Evolutionary conservation across 1,284 basidiomycete species (phyloP), one percentile per base, ranked within the genome.

Genomic region (Prillingera fragicola): DNA sequence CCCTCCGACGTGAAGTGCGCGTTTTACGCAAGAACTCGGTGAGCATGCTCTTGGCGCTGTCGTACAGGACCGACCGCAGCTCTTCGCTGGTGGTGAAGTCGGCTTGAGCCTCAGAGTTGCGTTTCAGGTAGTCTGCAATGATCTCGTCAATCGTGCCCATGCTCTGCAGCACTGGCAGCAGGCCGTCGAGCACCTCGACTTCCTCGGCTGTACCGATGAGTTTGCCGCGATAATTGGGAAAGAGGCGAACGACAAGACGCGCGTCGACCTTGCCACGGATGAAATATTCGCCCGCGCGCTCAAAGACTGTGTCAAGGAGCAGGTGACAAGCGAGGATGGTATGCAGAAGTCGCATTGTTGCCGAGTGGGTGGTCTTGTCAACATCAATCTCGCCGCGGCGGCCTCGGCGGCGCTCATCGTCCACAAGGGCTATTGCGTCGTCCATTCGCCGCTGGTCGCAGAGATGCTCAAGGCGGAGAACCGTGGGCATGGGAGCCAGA

Each of bases 1-100:
- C 60, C 48, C 67, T 72, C 13, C 71, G 45, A 29, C 72, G 38
- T 14, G 59, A 52, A n/a, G 50, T 54, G 25, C 72, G 57, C 35
- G 69, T 74, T 43, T 64, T 68, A n/a, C 62, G 53, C 19, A 75
- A 48, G 38, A 71, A 71, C n/a, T 68, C 67, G 7, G 54, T 48
- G 13, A 74, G 44, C 62, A 71, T 71, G 22, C 56, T 48, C 13
- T 63, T 62, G 0, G 73, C 70, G 6, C 62, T 63, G 22, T 62
- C 56, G 24, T 54, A 45, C 22, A 74, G 50, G 7, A 64, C 65
- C 3, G 40, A 24, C 3, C 57, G 47, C 3, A 67, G 56, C 36
- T 60, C 59, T 5, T 45, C 43, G n/a, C 38, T 45, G 24, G 42
- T 40, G 13, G 37, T 25, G 10, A 21, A 21, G 15, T 37, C 27